Evolutionary conservation across 2,329 filamentous ascomycete genomes (phyloP).

Genomic region (Ophiocordyceps camponoti-saundersi): DNA sequence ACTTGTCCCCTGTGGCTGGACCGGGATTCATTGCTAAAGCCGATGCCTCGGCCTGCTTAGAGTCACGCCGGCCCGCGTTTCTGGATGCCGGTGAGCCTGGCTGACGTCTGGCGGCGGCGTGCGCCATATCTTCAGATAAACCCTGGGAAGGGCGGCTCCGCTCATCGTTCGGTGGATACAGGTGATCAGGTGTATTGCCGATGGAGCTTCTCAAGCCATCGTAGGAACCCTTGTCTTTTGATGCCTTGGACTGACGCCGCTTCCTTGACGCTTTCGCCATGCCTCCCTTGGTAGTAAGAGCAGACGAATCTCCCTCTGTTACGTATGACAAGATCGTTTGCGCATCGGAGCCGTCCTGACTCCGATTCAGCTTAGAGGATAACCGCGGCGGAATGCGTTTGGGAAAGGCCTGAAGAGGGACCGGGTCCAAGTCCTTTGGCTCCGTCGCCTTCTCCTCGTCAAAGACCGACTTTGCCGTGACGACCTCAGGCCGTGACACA

Average conservation of each 20-base stretch:
- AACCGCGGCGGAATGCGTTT: slow-evolving; percentile 5
- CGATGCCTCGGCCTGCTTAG: not conserved
- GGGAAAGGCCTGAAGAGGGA: slow-evolving; percentile 1
- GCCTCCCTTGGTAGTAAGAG: not conserved
- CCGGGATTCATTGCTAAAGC: not conserved
- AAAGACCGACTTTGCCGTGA: not conserved
- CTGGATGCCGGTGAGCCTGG: not conserved
- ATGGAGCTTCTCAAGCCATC: slow-evolving; percentile 2
- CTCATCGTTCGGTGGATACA: slow-evolving; percentile 1
- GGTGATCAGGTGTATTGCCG: not conserved
- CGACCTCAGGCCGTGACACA: not conserved
- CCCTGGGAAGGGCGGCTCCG: not conserved
- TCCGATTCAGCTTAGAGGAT: slow-evolving; percentile 4
- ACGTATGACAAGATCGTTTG: not conserved
- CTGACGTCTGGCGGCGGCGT: not conserved
- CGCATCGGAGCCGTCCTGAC: not conserved
- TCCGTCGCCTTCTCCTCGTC: not conserved
- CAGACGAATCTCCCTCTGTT: not conserved
- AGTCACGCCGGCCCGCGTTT: not conserved
- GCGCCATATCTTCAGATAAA: not conserved
- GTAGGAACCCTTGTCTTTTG: not conserved
- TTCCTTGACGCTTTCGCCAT: not conserved
- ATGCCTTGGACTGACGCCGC: not conserved
- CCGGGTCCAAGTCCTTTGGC: not conserved
- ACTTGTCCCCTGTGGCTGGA: not conserved